Evolutionary conservation across 139 green algal genomes (phyloP).

Genomic region (Volvox reticuliferus): DNA sequence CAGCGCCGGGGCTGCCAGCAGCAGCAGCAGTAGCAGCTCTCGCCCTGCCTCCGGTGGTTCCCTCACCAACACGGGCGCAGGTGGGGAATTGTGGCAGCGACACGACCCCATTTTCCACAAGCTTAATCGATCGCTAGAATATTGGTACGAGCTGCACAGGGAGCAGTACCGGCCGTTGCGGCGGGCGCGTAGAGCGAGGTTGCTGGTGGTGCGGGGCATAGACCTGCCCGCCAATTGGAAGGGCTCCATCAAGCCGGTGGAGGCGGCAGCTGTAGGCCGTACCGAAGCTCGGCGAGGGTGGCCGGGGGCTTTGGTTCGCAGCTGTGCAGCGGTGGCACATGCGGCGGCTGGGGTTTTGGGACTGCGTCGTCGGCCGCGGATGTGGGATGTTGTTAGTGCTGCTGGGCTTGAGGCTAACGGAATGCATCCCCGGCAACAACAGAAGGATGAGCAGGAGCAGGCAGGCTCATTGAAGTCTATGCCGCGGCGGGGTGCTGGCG

Average conservation of each 20-base stretch:
- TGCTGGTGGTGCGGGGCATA: conserved; percentile 13
- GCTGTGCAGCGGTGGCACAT: background rate
- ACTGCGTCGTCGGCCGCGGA: background rate
- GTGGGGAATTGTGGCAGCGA: background rate
- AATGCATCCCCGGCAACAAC: background rate
- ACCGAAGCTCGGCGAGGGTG: background rate
- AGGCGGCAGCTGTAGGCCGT: background rate
- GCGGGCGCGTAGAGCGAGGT: background rate
- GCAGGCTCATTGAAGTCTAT: background rate
- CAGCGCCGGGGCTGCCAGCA: no score
- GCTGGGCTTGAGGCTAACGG: background rate
- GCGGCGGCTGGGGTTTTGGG: background rate
- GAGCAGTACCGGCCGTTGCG: background rate
- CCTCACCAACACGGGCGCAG: background rate
- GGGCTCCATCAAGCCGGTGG: background rate
- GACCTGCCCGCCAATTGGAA: background rate
- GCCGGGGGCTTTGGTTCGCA: background rate
- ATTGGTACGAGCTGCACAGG: background rate
- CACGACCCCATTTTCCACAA: conserved; percentile 6
- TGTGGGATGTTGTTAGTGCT: background rate
- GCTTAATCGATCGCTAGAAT: background rate
- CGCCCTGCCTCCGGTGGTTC: background rate
- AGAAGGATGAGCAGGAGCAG: background rate
- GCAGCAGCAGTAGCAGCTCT: background rate
- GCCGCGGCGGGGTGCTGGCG: background rate